A percentile compares a stretch with the other conserved stretches of the same genome.
Evolutionary conservation across 1,139 yeast species (phyloP).

Genomic region (Suzukiozyma palmioleophila): DNA sequence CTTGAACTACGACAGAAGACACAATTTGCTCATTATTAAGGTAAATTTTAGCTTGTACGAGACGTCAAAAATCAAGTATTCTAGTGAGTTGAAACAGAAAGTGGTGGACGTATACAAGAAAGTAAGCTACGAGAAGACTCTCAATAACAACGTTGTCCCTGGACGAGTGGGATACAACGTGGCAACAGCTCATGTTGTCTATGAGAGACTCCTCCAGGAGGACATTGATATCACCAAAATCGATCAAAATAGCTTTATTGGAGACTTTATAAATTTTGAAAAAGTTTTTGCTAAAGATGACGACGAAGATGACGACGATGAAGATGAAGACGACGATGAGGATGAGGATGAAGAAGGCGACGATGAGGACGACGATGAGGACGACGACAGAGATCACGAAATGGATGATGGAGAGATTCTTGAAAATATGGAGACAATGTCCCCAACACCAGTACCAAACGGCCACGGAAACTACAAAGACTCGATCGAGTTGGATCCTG

Average conservation of each 20-base stretch:
- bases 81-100: conserved; percentile 9
- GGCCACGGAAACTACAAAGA: conserved; percentile 1
- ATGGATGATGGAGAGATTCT: conserved; percentile 4
- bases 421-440: background rate
- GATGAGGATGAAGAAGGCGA: conserved; percentile 14
- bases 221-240: conserved; percentile 16
- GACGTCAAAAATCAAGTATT: conserved; percentile 7
- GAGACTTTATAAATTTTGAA: conserved; percentile 28
- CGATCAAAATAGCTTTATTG: conserved; percentile 26
- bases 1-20: conserved; percentile 9
- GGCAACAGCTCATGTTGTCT: conserved; percentile 24
- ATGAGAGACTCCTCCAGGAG: conserved; percentile 21
- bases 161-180: conserved; percentile 18
- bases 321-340: conserved; percentile 12
- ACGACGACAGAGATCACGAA: conserved; percentile 14
- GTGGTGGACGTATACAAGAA: conserved; percentile 14
- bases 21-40: conserved; percentile 19
- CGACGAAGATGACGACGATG: conserved; percentile 10
- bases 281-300: conserved; percentile 12
- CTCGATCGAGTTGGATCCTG: conserved; percentile 13
- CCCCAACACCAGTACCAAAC: background rate
- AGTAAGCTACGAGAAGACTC: conserved; percentile 13
- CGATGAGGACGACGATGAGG: conserved; percentile 12
- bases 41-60: conserved; percentile 15
- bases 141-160: conserved; percentile 5